These are phyloP conservation scores for Salvia sclarea DNA, from an alignment of 305 asterid genomes.

Conservation along the genomic window DNA sequence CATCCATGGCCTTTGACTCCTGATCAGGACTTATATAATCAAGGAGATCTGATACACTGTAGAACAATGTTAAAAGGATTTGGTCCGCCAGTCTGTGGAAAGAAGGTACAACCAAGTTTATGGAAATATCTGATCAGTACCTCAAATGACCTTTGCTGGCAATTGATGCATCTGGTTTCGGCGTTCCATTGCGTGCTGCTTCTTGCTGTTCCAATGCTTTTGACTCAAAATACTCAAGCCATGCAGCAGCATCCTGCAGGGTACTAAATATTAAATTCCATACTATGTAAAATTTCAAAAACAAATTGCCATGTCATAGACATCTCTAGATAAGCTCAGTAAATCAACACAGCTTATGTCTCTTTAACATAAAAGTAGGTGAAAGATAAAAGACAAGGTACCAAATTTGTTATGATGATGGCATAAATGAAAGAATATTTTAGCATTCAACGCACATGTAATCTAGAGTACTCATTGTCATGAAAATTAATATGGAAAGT, in stretches of 20 bases:
- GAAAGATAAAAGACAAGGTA: conserved; percentile 3
- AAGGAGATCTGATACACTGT: conserved; percentile 99
- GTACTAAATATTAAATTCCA: conserved; percentile 26
- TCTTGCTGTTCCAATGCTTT: conserved; percentile 99
- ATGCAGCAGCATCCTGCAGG: conserved; percentile 99
- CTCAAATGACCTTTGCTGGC: conserved; percentile 99
- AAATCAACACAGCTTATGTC: conserved; percentile 12
- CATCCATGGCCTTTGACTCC: conserved; percentile 70
- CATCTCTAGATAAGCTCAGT: conserved; percentile 22
- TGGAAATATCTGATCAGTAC: conserved; percentile 62
- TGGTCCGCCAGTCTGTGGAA: conserved; percentile 35
- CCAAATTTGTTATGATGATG: background rate
- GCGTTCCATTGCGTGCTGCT: conserved; percentile 96
- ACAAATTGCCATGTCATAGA: conserved; percentile 9
- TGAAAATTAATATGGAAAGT: background rate
- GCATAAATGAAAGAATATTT: background rate
- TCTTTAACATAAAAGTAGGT: conserved; percentile 8
- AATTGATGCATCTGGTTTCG: conserved; percentile 95
- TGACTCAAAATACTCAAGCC: conserved; percentile 99
- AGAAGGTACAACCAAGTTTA: conserved; percentile 42
- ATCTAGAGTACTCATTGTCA: background rate
- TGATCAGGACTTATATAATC: conserved; percentile 92
- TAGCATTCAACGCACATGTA: background rate
- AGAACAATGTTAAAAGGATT: conserved; percentile 40
- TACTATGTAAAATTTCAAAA: background rate